These are phyloP conservation scores for Raddia distichophylla DNA, from an alignment of 176 grass and related monocot species.

Conservation along the genomic window DNA sequence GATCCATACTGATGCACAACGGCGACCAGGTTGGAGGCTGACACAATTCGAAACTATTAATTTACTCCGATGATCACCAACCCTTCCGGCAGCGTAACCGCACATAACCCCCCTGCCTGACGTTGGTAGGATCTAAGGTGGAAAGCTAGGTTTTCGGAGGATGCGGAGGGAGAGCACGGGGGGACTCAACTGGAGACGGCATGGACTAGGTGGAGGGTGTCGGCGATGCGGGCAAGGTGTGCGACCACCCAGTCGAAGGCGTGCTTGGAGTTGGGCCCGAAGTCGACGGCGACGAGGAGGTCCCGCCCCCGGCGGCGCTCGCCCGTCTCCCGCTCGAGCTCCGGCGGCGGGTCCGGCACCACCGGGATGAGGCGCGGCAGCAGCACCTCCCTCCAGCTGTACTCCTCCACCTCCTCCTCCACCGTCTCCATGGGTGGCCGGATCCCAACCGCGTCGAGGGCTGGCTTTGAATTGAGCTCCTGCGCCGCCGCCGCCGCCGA, in stretches of 20 bases:
- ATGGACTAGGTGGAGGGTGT: slow-evolving; percentile 84
- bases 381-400: slow-evolving; percentile 88
- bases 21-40: background rate
- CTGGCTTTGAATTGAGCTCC: too few relatives aligned
- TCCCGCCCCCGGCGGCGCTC: slow-evolving; percentile 80
- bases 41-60: slow-evolving; percentile 11
- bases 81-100: too few relatives aligned
- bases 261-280: slow-evolving; percentile 84
- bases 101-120: background rate
- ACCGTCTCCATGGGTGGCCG: slow-evolving; percentile 57
- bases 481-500: too few relatives aligned
- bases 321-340: slow-evolving; percentile 84
- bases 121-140: background rate
- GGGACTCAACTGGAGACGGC: slow-evolving; percentile 70
- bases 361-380: slow-evolving; percentile 74
- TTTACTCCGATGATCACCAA: background rate
- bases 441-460: too few relatives aligned
- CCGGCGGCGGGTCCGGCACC: slow-evolving; percentile 43
- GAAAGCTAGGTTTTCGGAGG: background rate
- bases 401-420: slow-evolving; percentile 76
- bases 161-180: background rate
- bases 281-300: slow-evolving; percentile 79
- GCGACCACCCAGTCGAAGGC: slow-evolving; percentile 85
- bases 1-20: background rate
- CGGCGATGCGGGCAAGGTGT: slow-evolving; percentile 79